phyloP scores from a whole-genome alignment of 352 stramenopile species.

The Phytophthora nicotianae region DNA sequence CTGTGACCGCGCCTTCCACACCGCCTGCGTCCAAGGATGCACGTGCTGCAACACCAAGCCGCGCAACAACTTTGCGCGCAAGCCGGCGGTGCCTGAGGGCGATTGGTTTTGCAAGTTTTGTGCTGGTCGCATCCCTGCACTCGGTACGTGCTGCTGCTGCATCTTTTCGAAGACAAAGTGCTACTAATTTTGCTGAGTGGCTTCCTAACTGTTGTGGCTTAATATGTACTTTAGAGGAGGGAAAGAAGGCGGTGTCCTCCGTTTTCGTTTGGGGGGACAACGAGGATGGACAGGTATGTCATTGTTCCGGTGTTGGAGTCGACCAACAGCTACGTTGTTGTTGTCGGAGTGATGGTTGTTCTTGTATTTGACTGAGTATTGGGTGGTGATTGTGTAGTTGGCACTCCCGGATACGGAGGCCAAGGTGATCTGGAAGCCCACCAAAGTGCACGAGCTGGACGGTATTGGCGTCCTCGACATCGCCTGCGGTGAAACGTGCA shows the following conservation, averaged over 20 bases:
- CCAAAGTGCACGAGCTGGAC: conserved; percentile 63
- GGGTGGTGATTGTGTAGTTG: conserved; percentile 39
- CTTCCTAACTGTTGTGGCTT: conserved; percentile 12
- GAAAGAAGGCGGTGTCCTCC: conserved; percentile 50
- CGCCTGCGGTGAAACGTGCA: conserved; percentile 65
- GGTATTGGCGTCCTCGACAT: conserved; percentile 69
- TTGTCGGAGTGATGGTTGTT: background rate
- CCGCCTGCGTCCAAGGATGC: conserved; percentile 72
- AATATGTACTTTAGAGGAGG: conserved; percentile 33
- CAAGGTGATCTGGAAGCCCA: conserved; percentile 66
- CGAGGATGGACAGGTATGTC: conserved; percentile 74
- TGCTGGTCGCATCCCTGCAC: conserved; percentile 54
- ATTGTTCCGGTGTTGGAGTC: conserved; percentile 15
- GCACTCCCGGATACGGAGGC: conserved; percentile 48
- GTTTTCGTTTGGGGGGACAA: conserved; percentile 82
- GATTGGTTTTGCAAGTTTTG: conserved; percentile 91
- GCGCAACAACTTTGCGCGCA: conserved; percentile 79
- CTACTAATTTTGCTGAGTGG: background rate
- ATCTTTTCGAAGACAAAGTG: background rate
- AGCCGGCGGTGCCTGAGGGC: conserved; percentile 74
- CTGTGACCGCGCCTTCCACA: conserved; percentile 80
- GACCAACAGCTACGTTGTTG: conserved; percentile 16
- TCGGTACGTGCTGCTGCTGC: conserved; percentile 40
- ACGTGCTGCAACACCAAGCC: conserved; percentile 80
- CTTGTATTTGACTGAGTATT: conserved; percentile 8